Evolutionary conservation across 2,329 filamentous ascomycete species (phyloP), one percentile per base, ranked within the genome.

Genomic region (Phialophora chinensis): DNA sequence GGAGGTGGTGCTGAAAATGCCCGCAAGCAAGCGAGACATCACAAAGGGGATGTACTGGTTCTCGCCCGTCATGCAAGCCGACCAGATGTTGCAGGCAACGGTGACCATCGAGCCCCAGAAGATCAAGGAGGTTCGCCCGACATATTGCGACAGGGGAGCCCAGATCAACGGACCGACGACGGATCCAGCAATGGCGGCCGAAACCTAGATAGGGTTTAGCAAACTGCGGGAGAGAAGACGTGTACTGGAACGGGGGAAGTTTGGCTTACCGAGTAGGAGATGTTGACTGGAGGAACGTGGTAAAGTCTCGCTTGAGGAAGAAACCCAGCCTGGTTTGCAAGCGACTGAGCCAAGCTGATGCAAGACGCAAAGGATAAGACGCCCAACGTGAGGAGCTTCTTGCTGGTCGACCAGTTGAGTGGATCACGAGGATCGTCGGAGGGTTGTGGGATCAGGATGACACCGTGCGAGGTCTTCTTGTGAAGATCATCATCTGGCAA

Each of bases 21-120:
- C 50, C 4, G 50, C 17, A 27, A 54, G 27, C 50, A 54, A 27
- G 17, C 50, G 50, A 31, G 50, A 54, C 20, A 54, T 54, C 23
- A 54, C 14, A 4, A 54, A 54, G 20, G 50, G 50, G 4, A 54
- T 54, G 50, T 54, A 54, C 23, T 54, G 50, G 11, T 54, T 23
- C 23, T 54, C 50, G 17, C 23, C 23, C 1, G 50, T 54, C 50
- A 54, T 54, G 23, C 50, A 54, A 27, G 50, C 50, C 50, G 50
- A 54, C 50, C 50, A 54, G 12, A 54, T 31, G 27, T 54, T 54
- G 14, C 23, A 25, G 14, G 27, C 20, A 14, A 54, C 14, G 17
- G 50, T 54, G 23, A 54, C 23, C 4, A 54, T 12, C 8, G 27
- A 27, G 50, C 23, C 20, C 23, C 50, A 54, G 23, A 54, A 54